These are phyloP conservation scores for Pythium rishiriense DNA, from an alignment of 352 stramenopile species.

Conservation along the genomic window DNA sequence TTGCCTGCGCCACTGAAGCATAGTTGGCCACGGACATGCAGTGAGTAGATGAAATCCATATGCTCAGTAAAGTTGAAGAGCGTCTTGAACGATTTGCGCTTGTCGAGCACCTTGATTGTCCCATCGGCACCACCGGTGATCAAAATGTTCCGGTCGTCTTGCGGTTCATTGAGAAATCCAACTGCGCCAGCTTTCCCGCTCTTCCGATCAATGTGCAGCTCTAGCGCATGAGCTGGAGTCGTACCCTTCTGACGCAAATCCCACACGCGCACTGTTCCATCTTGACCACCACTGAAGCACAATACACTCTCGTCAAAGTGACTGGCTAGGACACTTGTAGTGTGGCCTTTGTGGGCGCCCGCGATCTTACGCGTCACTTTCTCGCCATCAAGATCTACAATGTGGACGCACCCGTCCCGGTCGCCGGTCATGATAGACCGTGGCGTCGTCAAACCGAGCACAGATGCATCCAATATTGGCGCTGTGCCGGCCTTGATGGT, in stretches of 20 bases:
- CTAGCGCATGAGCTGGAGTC: slow-evolving; percentile 29
- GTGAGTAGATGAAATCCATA: slow-evolving; percentile 88
- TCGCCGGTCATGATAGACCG: slow-evolving; percentile 52
- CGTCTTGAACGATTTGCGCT: slow-evolving; percentile 45
- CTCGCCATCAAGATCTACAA: slow-evolving; percentile 52
- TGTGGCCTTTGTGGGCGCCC: slow-evolving; percentile 60
- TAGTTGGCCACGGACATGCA: slow-evolving; percentile 60
- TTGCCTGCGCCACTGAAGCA: slow-evolving; percentile 85
- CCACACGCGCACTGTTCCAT: slow-evolving; percentile 73
- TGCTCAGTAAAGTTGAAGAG: slow-evolving; percentile 71
- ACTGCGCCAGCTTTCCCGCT: slow-evolving; percentile 70
- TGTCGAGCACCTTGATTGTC: slow-evolving; percentile 78
- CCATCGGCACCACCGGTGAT: slow-evolving; percentile 78
- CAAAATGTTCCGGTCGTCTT: slow-evolving; percentile 47
- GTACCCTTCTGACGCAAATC: slow-evolving; percentile 56
- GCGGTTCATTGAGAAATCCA: slow-evolving; percentile 55
- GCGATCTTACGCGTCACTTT: slow-evolving; percentile 46
- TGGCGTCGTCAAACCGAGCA: slow-evolving; percentile 21
- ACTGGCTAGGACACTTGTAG: slow-evolving; percentile 59
- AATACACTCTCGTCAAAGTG: slow-evolving; percentile 11
- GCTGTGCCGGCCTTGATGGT: slow-evolving; percentile 52
- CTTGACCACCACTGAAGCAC: slow-evolving; percentile 81
- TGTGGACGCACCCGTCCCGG: slow-evolving; percentile 61
- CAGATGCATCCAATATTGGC: slow-evolving; percentile 60
- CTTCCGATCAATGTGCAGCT: slow-evolving; percentile 56